Base-by-base conservation (phyloP, 257 asterid genomes). In the Solanum megistacrolobum region DNA sequence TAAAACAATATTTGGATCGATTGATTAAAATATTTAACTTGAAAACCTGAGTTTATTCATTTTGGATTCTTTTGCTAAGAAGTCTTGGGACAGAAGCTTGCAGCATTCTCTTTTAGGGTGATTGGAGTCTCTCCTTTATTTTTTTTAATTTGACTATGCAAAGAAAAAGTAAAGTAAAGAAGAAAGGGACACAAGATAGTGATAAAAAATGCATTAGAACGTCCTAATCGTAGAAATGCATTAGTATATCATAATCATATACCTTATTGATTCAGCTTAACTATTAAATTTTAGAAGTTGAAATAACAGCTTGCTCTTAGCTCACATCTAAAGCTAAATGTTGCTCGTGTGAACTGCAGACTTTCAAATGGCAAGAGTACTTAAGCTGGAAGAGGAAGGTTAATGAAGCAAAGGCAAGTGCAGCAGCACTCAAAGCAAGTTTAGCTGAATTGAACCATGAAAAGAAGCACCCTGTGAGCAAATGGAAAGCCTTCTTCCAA, bases 311-410 rank as follows among this genome's bases (percentile, higher is more conserved):
- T 48, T 81, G 41, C 13, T 79, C 66, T 79, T 46, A 79, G 85
- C 38, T 27, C 66, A 9, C 85, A 81, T 81, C 41, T 46, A 48
- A 81, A 81, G 43, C 85, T 29, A 46, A 81, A 48, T 81, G 55
- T 81, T 83, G 52, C 25, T 60, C 36, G 7, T 83, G 39, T 81
- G 86, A 12, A 62, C 86, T 91, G 87, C 95, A 97, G 99, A 93
- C 95, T 88, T 96, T 96, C 89, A 97, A 96, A 91, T 97, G 99
- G 99, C 92, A 94, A 86, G 99, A 96, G n/a, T 89, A 95, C 48
- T 87, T 96, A 90, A 92, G 93, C 90, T 96, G 96, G 98, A 97
- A 94, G 92, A 91, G 94, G 92, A 97, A 94, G 91, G 92, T 95
- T 68, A 93, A 92, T 1, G 99, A 93, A 90, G 99, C 99, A 62